Conservation (phyloP, 805 yeast species). For the Allodekkera sacchari region DNA sequence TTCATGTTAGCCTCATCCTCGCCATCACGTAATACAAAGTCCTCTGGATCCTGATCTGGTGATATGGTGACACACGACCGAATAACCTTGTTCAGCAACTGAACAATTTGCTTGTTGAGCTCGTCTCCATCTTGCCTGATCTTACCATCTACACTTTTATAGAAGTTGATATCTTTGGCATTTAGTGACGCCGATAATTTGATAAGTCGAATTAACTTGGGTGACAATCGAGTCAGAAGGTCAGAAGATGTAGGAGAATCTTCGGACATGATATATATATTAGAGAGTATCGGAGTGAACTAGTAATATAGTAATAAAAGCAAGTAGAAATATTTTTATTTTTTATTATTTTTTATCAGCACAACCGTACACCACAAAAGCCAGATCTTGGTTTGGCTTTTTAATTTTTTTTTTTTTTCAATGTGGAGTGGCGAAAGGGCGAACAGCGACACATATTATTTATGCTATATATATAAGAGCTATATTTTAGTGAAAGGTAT, state of each 20-base stretch:
- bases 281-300: neutral
- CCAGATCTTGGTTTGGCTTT: neutral
- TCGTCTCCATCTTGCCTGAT: conserved; percentile 34
- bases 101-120: conserved; percentile 13
- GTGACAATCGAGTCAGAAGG: conserved; percentile 26
- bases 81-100: conserved; percentile 35
- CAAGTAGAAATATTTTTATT: neutral
- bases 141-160: conserved; percentile 50
- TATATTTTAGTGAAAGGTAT: too few species aligned
- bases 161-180: conserved; percentile 75
- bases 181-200: conserved; percentile 64
- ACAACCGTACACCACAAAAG: conserved; percentile 1
- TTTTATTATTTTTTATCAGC: too few species aligned
- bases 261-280: too few species aligned
- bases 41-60: conserved; percentile 20
- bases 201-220: conserved; percentile 46
- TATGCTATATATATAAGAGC: neutral
- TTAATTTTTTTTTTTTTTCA: neutral
- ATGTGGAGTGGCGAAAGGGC: conserved; percentile 4
- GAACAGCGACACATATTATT: too few species aligned
- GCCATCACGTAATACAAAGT: conserved; percentile 16
- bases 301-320: neutral
- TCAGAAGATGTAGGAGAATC: too few species aligned
- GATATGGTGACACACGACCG: conserved; percentile 13
- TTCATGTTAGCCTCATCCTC: conserved; percentile 50